Conservation (phyloP, 108 stramenopile species). For the Skeletonema grethae region DNA sequence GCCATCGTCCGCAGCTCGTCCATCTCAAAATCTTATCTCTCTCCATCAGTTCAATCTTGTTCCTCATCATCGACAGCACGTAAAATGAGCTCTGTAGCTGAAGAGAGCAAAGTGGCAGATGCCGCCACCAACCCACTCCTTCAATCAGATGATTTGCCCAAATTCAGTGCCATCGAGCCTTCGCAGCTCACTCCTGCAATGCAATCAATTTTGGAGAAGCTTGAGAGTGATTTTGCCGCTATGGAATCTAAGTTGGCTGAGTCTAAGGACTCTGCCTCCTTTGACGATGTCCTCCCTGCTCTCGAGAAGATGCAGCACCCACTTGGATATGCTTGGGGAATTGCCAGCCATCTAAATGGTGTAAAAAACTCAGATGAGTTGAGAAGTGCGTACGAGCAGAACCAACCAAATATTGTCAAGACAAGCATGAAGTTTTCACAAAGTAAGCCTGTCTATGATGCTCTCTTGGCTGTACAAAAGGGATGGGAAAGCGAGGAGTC, state of each 20-base stretch:
- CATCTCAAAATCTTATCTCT: not conserved
- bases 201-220: constrained; percentile 54
- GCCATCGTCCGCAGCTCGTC: constrained; percentile 9
- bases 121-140: constrained; percentile 80
- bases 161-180: constrained; percentile 83
- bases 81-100: constrained; percentile 15
- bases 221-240: constrained; percentile 70
- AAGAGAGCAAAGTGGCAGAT: not conserved
- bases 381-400: constrained; percentile 90
- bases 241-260: constrained; percentile 59
- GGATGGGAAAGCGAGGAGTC: constrained; percentile 42
- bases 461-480: constrained; percentile 72
- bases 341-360: constrained; percentile 96
- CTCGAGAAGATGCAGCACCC: constrained; percentile 80
- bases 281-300: constrained; percentile 77
- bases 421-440: constrained; percentile 88
- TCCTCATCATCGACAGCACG: constrained; percentile 12
- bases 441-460: constrained; percentile 87
- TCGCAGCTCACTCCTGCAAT: constrained; percentile 88
- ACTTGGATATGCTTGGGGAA: constrained; percentile 91
- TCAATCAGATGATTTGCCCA: constrained; percentile 79
- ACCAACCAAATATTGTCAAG: constrained; percentile 93
- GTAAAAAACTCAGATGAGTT: constrained; percentile 96
- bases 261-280: constrained; percentile 22
- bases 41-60: constrained; percentile 8